Evolutionary conservation across 2,329 filamentous ascomycete genomes (phyloP), one percentile per base, ranked within the genome.

Genomic region (Apiospora koreana): DNA sequence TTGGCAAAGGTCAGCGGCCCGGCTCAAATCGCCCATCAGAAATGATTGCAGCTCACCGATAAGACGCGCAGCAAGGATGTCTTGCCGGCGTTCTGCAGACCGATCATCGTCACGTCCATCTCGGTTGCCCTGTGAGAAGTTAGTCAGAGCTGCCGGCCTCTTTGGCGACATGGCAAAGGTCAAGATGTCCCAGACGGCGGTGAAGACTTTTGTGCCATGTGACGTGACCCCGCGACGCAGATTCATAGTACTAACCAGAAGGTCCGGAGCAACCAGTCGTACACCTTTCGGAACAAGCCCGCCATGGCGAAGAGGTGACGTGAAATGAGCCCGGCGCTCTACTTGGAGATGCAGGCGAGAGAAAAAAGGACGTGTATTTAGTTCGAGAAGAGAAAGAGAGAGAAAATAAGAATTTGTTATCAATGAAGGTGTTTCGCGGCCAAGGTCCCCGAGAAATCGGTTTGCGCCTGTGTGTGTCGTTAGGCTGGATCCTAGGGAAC

Each of bases 81-180:
- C 86, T 99, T 99, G 79, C 96, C 96, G 71, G 96, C 96, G 85
- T 98, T 98, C 81, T 99, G 96, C 80, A 99, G 86, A 31, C 96
- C 96, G 81, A 99, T 95, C 92, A 99, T 97, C 76, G 96, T 98
- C 80, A 99, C 95, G 84, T 99, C 96, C 95, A 99, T 98, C 86
- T 99, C 96, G 75, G 95, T 97, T 76, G 95, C 94, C 96, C 95
- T 98, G 75, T 72, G 54, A 62, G 28, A 62, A 62, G 54, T 62
- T 28, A 38, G 54, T 62, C 54, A 38, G 54, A n/a, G 31, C 6
- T 38, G 54, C 7, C 31, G 21, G n/a, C 54, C 10, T 38, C 54
- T 70, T 68, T 69, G 65, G 62, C n/a, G 43, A 72, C 69, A 71
- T 75, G 69, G 69, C 69, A 70, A 71, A 72, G 72, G 69, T 71